phyloP scores from a whole-genome alignment of 352 stramenopile genomes.

The Blastocystis sp. region DNA sequence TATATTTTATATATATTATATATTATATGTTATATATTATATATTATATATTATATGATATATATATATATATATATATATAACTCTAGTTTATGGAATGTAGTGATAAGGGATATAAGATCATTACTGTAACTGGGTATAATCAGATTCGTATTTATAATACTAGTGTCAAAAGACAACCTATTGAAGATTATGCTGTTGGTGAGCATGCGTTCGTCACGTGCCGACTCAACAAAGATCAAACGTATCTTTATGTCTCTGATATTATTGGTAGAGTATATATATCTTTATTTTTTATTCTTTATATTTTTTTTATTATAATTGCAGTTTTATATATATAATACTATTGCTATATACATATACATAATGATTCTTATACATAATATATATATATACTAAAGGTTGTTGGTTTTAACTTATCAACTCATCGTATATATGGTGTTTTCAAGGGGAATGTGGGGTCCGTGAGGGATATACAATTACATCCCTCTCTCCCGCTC shows the following conservation, averaged over 20 bases:
- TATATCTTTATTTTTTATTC: no score
- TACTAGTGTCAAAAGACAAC: constrained; percentile 58
- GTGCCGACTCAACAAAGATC: constrained; percentile 5
- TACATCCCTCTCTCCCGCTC: constrained; percentile 65
- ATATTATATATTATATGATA: no score
- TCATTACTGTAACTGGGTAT: constrained; percentile 56
- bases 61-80: not conserved
- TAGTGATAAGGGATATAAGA: constrained; percentile 48
- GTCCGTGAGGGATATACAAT: constrained; percentile 63
- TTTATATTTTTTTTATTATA: no score
- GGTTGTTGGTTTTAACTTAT: constrained; percentile 67
- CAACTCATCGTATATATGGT: constrained; percentile 59
- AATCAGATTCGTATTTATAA: constrained; percentile 62
- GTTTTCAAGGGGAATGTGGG: constrained; percentile 64
- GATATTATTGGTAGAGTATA: constrained; percentile 68
- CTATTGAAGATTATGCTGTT: constrained; percentile 47
- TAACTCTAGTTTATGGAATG: constrained; percentile 38
- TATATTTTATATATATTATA: no score
- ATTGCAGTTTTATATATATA: no score
- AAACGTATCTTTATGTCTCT: constrained; percentile 54
- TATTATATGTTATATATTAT: no score
- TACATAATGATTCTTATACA: no score
- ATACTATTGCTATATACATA: no score
- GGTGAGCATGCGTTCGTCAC: constrained; percentile 19
- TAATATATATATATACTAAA: no score